A percentile compares a stretch with the other conserved stretches of the same genome.
Conservation (phyloP, 1,284 basidiomycete species). For the Boletus smithii region DNA sequence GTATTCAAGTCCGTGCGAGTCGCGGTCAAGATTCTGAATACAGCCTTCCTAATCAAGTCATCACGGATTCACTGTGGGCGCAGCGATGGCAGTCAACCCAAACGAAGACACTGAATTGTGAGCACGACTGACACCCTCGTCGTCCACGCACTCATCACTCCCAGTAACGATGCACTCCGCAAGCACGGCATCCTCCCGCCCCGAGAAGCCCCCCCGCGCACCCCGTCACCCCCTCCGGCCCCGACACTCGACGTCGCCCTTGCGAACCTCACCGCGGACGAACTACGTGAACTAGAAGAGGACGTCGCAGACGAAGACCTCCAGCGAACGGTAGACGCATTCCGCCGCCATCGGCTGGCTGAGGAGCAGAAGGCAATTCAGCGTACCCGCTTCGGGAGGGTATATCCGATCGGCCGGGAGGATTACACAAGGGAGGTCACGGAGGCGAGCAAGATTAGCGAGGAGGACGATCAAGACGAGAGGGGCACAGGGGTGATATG, state of each 20-base stretch:
- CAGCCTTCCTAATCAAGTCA: constrained; percentile 31
- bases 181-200: constrained; percentile 89
- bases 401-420: constrained; percentile 88
- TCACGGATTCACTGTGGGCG: constrained; percentile 17
- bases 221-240: constrained; percentile 70
- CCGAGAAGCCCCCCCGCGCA: constrained; percentile 60
- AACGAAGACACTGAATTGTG: constrained; percentile 94
- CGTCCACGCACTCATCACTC: constrained; percentile 3
- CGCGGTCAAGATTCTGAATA: constrained; percentile 20
- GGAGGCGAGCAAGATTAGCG: constrained; percentile 77
- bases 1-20: constrained; percentile 28
- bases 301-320: constrained; percentile 74
- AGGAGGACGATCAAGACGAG: constrained; percentile 62
- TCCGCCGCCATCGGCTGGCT: constrained; percentile 63
- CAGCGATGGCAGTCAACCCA: constrained; percentile 63
- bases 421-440: constrained; percentile 96
- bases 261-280: constrained; percentile 61
- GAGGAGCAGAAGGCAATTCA: constrained; percentile 63
- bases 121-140: constrained; percentile 30
- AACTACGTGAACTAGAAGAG: constrained; percentile 67
- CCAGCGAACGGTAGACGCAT: constrained; percentile 70
- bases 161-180: constrained; percentile 88
- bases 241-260: constrained; percentile 65
- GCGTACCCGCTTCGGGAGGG: constrained; percentile 76
- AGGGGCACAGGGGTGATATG: constrained; percentile 84